phyloP scores from a whole-genome alignment of 2,329 filamentous ascomycete genomes.

The Hymenotorrendiella dingleyae region DNA sequence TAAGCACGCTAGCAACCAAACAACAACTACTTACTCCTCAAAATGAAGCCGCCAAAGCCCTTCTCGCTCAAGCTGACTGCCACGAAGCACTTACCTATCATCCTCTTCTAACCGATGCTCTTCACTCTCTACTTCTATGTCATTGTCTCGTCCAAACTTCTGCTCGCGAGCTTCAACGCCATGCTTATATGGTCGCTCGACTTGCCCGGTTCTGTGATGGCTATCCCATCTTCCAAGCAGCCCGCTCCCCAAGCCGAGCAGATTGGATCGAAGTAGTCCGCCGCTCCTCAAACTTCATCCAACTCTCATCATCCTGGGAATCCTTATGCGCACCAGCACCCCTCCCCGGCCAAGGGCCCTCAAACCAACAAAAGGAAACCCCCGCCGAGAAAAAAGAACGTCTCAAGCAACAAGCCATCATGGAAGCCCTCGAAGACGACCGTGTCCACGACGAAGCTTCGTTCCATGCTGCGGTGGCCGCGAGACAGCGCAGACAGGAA shows the following conservation, averaged over 20 bases:
- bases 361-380: conserved; percentile 36
- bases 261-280: conserved; percentile 77
- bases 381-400: conserved; percentile 52
- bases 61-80: conserved; percentile 37
- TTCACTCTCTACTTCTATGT: conserved; percentile 72
- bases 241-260: conserved; percentile 63
- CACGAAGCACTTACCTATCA: conserved; percentile 73
- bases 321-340: conserved; percentile 58
- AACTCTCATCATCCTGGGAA: conserved; percentile 62
- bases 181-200: conserved; percentile 76
- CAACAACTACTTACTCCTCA: conserved; percentile 28
- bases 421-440: conserved; percentile 63
- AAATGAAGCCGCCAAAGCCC: conserved; percentile 26
- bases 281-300: conserved; percentile 63
- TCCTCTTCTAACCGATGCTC: conserved; percentile 69
- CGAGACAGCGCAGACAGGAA: conserved; percentile 52
- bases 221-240: conserved; percentile 72
- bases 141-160: conserved; percentile 78
- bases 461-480: conserved; percentile 57
- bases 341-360: conserved; percentile 35
- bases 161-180: conserved; percentile 67
- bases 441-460: conserved; percentile 60
- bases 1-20: conserved; percentile 28
- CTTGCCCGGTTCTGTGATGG: conserved; percentile 69
- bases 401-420: conserved; percentile 58